Conservation (phyloP, 78 protist genomes). For the Dictyostelium purpureum region DNA sequence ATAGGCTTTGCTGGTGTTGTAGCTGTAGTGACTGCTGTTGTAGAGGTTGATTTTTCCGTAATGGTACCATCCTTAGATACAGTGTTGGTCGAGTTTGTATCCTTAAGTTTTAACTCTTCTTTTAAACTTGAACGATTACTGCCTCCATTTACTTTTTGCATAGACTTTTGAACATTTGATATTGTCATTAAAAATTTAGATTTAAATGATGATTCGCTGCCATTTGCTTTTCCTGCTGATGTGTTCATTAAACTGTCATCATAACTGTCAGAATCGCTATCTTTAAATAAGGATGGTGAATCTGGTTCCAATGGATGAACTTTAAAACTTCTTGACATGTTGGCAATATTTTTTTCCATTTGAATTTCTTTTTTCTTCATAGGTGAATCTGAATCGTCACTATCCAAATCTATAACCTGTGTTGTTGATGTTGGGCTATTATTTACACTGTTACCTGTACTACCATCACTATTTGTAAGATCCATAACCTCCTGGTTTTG, state of each 20-base stretch:
- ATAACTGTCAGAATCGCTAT: not conserved
- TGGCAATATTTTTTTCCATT: no score
- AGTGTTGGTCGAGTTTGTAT: not conserved
- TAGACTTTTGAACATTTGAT: not conserved
- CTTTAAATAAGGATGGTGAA: not conserved
- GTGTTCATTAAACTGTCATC: not conserved
- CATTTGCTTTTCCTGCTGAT: not conserved
- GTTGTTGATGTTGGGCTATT: not conserved
- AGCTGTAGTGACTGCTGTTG: not conserved
- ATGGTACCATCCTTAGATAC: not conserved
- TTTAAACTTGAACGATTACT: no score
- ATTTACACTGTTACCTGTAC: not conserved
- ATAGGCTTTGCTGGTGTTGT: not conserved
- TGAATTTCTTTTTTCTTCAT: no score
- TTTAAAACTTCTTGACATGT: not conserved
- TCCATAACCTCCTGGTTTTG: not conserved
- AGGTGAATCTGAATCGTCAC: no score
- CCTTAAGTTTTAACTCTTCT: not conserved
- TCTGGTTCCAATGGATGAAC: conserved; percentile 38
- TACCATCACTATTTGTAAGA: not conserved
- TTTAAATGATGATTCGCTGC: not conserved
- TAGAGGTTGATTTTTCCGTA: not conserved
- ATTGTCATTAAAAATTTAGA: not conserved
- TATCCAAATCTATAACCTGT: not conserved
- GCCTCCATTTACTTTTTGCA: not conserved